A percentile compares a stretch with the other conserved stretches of the same genome.
Evolutionary conservation across 2,329 filamentous ascomycete genomes (phyloP).

Genomic region (Cordyceps pruinosa): DNA sequence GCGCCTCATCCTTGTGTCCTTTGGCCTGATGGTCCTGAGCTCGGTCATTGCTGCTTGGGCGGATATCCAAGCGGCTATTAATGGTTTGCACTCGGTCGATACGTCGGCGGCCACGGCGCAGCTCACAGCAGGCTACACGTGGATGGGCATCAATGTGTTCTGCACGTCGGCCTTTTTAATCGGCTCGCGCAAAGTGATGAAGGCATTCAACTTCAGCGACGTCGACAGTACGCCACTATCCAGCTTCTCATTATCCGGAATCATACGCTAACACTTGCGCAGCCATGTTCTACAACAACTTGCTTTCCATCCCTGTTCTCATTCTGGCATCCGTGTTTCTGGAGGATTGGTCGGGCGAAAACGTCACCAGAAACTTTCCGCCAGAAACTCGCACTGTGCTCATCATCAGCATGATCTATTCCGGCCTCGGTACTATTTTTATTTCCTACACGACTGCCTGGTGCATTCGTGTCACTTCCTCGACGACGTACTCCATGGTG

Average conservation of each 20-base stretch:
- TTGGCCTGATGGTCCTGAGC: slow-evolving; percentile 93
- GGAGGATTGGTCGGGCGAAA: slow-evolving; percentile 87
- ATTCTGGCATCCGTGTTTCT: slow-evolving; percentile 71
- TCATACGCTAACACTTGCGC: slow-evolving; percentile 24
- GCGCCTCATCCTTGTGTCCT: slow-evolving; percentile 80
- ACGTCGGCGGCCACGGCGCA: slow-evolving; percentile 75
- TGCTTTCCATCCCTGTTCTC: slow-evolving; percentile 90
- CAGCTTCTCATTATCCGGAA: background rate
- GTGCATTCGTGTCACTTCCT: slow-evolving; percentile 96
- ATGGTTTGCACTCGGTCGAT: slow-evolving; percentile 49
- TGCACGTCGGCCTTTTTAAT: slow-evolving; percentile 87
- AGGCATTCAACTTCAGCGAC: slow-evolving; percentile 99
- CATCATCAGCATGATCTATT: slow-evolving; percentile 85
- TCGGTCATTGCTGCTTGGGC: slow-evolving; percentile 95
- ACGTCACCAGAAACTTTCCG: slow-evolving; percentile 85
- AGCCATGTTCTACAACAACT: slow-evolving; percentile 99
- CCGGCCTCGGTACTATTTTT: slow-evolving; percentile 86
- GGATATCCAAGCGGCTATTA: slow-evolving; percentile 81
- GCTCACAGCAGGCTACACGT: slow-evolving; percentile 88
- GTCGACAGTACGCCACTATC: slow-evolving; percentile 76
- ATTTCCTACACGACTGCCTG: slow-evolving; percentile 99
- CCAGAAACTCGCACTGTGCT: slow-evolving; percentile 70
- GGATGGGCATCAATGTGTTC: slow-evolving; percentile 97
- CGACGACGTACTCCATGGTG: slow-evolving; percentile 98
- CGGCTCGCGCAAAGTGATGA: slow-evolving; percentile 96